phyloP scores from a whole-genome alignment of 768 basidiomycete species.

The Tricholoma saponaceum region DNA sequence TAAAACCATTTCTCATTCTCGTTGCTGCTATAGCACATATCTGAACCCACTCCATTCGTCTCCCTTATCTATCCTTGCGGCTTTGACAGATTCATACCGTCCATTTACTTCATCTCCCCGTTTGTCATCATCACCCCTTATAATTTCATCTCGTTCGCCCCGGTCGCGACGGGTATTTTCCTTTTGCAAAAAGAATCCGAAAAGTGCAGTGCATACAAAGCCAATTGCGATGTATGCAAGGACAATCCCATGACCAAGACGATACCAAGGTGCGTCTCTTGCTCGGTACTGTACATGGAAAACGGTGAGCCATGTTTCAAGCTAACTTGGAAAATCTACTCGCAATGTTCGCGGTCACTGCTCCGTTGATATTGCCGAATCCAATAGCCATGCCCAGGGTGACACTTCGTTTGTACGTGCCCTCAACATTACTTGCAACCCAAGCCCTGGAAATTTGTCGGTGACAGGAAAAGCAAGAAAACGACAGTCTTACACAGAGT shows the following conservation, averaged over 20 bases:
- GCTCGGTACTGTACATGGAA: conserved; percentile 52
- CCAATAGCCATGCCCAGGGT: conserved; percentile 71
- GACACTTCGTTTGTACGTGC: conserved; percentile 69
- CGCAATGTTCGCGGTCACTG: conserved; percentile 63
- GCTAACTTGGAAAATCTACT: conserved; percentile 17
- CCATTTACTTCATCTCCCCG: conserved; percentile 49
- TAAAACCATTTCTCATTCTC: background rate
- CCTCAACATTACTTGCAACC: conserved; percentile 71
- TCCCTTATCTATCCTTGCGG: conserved; percentile 58
- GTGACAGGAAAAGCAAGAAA: conserved; percentile 2
- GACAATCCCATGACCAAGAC: conserved; percentile 64
- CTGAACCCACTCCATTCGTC: conserved; percentile 78
- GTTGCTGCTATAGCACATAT: conserved; percentile 44
- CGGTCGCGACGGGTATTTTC: conserved; percentile 64
- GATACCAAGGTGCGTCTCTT: conserved; percentile 62
- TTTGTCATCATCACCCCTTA: conserved; percentile 44
- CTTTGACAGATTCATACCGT: conserved; percentile 45
- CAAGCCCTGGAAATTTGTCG: conserved; percentile 46
- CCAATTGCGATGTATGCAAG: conserved; percentile 68
- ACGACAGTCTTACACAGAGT: conserved; percentile 41
- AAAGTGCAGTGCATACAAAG: conserved; percentile 47
- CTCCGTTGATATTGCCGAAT: conserved; percentile 66
- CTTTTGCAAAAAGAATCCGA: conserved; percentile 41
- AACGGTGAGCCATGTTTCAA: background rate
- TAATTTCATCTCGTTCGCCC: conserved; percentile 66